A percentile compares a stretch with the other conserved stretches of the same genome.
These are phyloP conservation scores for Tuber microsphaerosporum DNA, from an alignment of 495 filamentous ascomycete species.

Conservation along the genomic window DNA sequence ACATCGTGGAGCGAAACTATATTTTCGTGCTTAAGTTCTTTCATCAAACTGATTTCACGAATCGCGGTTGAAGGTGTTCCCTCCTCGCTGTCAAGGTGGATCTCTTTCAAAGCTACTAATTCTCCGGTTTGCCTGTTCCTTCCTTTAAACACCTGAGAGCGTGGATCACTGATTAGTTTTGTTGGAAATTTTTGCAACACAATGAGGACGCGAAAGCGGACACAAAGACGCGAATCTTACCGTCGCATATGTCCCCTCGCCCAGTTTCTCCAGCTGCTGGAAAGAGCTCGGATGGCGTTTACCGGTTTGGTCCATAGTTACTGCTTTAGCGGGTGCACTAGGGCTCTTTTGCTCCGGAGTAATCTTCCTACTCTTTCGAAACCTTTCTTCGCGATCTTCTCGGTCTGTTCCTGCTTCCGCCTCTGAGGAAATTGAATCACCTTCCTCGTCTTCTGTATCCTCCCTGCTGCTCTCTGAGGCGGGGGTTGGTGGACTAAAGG, in stretches of 20 bases:
- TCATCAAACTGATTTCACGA: conserved; percentile 97
- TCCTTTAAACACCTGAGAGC: conserved; percentile 85
- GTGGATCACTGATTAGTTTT: not conserved
- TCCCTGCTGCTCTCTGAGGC: conserved; percentile 25
- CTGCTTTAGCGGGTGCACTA: not conserved
- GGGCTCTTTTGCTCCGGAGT: conserved; percentile 14
- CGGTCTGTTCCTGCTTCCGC: conserved; percentile 17
- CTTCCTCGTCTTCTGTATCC: conserved; percentile 31
- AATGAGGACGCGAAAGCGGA: not conserved
- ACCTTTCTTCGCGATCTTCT: conserved; percentile 33
- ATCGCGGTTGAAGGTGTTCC: conserved; percentile 97
- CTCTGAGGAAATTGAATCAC: conserved; percentile 10
- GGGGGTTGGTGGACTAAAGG: conserved; percentile 5
- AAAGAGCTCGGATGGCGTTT: conserved; percentile 88
- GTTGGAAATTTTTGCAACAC: not conserved
- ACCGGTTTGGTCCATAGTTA: conserved; percentile 62
- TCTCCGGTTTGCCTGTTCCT: conserved; percentile 93
- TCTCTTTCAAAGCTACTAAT: conserved; percentile 95
- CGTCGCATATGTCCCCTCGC: conserved; percentile 97
- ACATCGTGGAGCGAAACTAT: conserved; percentile 97
- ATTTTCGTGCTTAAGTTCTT: conserved; percentile 96
- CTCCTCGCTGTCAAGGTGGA: conserved; percentile 97
- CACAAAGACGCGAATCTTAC: conserved; percentile 51
- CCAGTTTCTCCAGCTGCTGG: conserved; percentile 97
- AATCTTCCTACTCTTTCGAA: conserved; percentile 30